Evolutionary conservation across 106 monocot genomes (phyloP).

Genomic region (Dendrobium nobile): DNA sequence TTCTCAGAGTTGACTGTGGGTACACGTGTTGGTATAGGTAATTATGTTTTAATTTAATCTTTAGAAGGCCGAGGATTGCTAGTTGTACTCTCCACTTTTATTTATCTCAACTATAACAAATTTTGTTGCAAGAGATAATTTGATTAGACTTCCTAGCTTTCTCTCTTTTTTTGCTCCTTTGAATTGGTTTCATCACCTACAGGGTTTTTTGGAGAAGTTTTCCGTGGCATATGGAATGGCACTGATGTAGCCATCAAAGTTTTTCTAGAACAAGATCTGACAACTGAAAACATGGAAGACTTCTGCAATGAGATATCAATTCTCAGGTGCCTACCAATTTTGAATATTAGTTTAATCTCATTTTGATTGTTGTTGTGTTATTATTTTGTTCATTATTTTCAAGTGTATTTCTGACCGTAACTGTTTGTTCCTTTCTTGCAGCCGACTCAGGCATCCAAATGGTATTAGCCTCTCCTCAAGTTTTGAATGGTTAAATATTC

Average conservation of each 20-base stretch:
- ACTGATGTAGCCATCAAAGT: slow-evolving; percentile 99
- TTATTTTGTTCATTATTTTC: neutral
- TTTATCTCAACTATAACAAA: neutral
- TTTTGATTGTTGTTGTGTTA: neutral
- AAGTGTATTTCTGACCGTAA: neutral
- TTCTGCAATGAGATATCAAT: slow-evolving; percentile 99
- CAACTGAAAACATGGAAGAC: slow-evolving; percentile 92
- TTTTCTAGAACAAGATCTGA: slow-evolving; percentile 94
- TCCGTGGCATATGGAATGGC: slow-evolving; percentile 98
- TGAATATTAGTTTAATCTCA: neutral
- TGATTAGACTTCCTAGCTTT: neutral
- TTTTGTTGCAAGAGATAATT: neutral
- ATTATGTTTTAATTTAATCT: neutral
- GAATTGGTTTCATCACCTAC: neutral
- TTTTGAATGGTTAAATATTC: neutral
- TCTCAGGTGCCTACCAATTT: slow-evolving; percentile 49
- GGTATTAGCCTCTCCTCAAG: slow-evolving; percentile 36
- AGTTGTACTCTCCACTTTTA: neutral
- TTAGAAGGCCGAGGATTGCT: neutral
- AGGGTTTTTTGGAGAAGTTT: slow-evolving; percentile 99
- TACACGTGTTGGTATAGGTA: slow-evolving; percentile 87
- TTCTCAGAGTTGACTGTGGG: slow-evolving; percentile 93
- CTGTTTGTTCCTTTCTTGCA: slow-evolving; percentile 33
- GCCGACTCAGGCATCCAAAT: slow-evolving; percentile 99
- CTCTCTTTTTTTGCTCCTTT: neutral